Conservation (phyloP, 73 alveolate genomes). For the Paramecium tetraurelia region DNA sequence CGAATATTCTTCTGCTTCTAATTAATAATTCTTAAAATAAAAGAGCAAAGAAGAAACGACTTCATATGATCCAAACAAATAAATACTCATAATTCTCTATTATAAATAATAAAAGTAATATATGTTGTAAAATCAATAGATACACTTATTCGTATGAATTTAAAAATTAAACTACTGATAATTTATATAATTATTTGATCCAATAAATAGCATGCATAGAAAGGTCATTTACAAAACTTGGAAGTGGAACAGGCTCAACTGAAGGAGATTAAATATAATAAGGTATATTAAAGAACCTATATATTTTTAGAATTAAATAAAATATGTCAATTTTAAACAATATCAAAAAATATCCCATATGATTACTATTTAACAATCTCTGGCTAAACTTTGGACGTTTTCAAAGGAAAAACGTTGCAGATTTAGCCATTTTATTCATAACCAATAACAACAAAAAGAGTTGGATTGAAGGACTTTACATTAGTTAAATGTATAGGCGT, state of each 20-base stretch:
- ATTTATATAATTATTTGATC: background rate
- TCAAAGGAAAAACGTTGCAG: background rate
- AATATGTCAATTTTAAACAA: slow-evolving; percentile 27
- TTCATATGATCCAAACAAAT: background rate
- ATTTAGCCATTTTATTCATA: background rate
- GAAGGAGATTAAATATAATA: slow-evolving; percentile 27
- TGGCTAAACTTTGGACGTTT: background rate
- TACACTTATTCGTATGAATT: background rate
- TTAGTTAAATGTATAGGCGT: slow-evolving; percentile 83
- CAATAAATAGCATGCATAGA: slow-evolving; percentile 22
- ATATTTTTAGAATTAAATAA: background rate
- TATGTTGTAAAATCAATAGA: background rate
- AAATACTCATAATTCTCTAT: background rate
- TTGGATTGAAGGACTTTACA: slow-evolving; percentile 47
- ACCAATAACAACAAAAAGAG: background rate
- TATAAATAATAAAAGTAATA: slow-evolving; percentile 33
- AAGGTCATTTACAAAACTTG: background rate
- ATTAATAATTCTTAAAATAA: background rate
- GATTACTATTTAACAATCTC: slow-evolving; percentile 13
- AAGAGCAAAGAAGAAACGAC: background rate
- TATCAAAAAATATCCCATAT: slow-evolving; percentile 35
- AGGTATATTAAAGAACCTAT: background rate
- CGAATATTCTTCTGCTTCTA: background rate
- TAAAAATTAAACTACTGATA: background rate
- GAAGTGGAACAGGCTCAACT: slow-evolving; percentile 8